Evolutionary conservation across 2,329 filamentous ascomycete genomes (phyloP).

Genomic region (Trichoderma simmonsii): DNA sequence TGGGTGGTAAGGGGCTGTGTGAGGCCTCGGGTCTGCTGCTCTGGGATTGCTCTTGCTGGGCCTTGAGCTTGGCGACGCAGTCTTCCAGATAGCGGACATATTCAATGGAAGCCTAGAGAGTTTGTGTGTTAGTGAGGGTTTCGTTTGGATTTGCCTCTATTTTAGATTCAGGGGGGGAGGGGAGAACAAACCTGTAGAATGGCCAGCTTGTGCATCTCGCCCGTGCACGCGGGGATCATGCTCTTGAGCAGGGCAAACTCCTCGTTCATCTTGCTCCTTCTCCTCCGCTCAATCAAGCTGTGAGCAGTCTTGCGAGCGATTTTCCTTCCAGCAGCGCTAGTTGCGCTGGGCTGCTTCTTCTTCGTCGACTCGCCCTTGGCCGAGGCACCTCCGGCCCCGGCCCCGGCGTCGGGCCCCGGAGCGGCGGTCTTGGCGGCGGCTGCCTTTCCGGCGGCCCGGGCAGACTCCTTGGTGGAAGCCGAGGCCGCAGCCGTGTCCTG

Average conservation of each 20-base stretch:
- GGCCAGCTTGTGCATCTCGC: conserved; percentile 96
- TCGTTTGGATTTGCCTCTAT: neutral
- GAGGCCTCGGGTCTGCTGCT: conserved; percentile 28
- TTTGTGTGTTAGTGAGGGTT: neutral
- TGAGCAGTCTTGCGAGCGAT: conserved; percentile 95
- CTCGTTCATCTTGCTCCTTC: conserved; percentile 97
- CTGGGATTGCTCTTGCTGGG: conserved; percentile 42
- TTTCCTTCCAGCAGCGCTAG: conserved; percentile 86
- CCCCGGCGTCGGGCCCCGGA: conserved; percentile 18
- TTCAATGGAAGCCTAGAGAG: conserved; percentile 79
- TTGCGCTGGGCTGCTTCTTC: conserved; percentile 72
- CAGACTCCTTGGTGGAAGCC: conserved; percentile 26
- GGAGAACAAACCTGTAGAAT: conserved; percentile 72
- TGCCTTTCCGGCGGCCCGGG: conserved; percentile 25
- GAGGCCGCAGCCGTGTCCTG: conserved; percentile 36
- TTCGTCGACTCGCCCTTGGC: conserved; percentile 57
- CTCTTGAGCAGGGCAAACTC: conserved; percentile 91
- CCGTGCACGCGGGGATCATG: conserved; percentile 94
- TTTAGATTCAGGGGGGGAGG: neutral
- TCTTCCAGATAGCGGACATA: conserved; percentile 93
- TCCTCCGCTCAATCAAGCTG: conserved; percentile 84
- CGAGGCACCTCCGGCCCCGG: conserved; percentile 24
- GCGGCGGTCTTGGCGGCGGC: conserved; percentile 23
- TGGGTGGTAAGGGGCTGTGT: conserved; percentile 34
- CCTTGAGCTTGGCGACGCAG: conserved; percentile 78